A percentile compares a stretch with the other conserved stretches of the same genome.
Conservation (phyloP, 768 basidiomycete species). For the Lepiota brunneoincarnata region DNA sequence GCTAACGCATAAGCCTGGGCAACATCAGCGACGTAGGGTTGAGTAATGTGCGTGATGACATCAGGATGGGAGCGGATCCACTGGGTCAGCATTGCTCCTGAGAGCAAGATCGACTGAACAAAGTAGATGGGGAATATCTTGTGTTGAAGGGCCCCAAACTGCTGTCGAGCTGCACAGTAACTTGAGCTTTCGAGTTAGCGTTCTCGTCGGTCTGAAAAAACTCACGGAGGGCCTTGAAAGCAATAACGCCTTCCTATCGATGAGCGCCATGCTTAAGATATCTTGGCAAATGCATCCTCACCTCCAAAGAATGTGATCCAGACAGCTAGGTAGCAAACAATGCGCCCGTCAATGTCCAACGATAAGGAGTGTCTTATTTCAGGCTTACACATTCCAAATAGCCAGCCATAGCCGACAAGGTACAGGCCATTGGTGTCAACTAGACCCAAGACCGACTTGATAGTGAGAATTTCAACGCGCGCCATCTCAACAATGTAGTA, state of each 20-base stretch:
- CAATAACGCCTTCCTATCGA: slow-evolving; percentile 50
- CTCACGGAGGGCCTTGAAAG: slow-evolving; percentile 58
- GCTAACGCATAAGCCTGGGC: slow-evolving; percentile 61
- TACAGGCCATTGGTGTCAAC: slow-evolving; percentile 42
- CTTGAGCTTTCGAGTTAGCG: background rate
- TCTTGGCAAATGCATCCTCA: slow-evolving; percentile 12
- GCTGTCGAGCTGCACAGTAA: slow-evolving; percentile 54
- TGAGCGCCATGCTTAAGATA: background rate
- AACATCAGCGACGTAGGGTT: slow-evolving; percentile 55
- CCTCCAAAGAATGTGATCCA: slow-evolving; percentile 75
- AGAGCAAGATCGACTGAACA: slow-evolving; percentile 50
- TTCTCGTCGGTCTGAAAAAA: slow-evolving; percentile 6
- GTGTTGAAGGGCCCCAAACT: slow-evolving; percentile 74
- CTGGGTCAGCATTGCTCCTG: slow-evolving; percentile 50
- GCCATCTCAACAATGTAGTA: background rate
- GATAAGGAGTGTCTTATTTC: background rate
- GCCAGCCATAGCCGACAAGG: slow-evolving; percentile 55
- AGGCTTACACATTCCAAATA: slow-evolving; percentile 69
- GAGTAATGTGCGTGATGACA: slow-evolving; percentile 44
- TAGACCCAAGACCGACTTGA: slow-evolving; percentile 29
- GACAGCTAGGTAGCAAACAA: slow-evolving; percentile 31
- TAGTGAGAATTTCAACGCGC: slow-evolving; percentile 29
- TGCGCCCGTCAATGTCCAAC: background rate
- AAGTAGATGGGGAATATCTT: slow-evolving; percentile 78
- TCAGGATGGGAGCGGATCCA: slow-evolving; percentile 61